A percentile compares a stretch with the other conserved stretches of the same genome.
These are phyloP conservation scores for Collybia nuda DNA, from an alignment of 768 basidiomycete species.

Conservation along the genomic window DNA sequence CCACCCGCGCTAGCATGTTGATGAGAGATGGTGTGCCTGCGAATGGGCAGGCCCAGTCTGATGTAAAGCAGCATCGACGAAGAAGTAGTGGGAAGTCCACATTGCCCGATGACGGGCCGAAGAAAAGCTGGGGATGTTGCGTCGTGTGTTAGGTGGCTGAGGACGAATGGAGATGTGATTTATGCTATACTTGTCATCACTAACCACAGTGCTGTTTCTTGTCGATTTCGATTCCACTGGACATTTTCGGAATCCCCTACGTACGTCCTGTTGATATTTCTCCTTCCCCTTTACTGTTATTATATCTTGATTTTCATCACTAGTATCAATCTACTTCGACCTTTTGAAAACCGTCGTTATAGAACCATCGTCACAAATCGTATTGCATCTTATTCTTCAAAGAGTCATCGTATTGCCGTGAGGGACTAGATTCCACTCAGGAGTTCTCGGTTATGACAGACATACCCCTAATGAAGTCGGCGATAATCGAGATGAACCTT, in stretches of 20 bases:
- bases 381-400: too few relatives aligned
- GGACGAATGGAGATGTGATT: neutral
- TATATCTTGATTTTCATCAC: slow-evolving; percentile 23
- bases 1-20: slow-evolving; percentile 94
- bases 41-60: slow-evolving; percentile 34
- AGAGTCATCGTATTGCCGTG: too few relatives aligned
- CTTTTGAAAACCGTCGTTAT: slow-evolving; percentile 3
- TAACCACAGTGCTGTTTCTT: neutral
- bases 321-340: slow-evolving; percentile 18
- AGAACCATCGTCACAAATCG: too few relatives aligned
- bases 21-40: slow-evolving; percentile 82
- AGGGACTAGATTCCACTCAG: too few relatives aligned
- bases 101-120: slow-evolving; percentile 42
- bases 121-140: slow-evolving; percentile 67
- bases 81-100: slow-evolving; percentile 49
- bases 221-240: slow-evolving; percentile 15
- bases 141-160: slow-evolving; percentile 52
- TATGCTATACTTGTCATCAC: neutral
- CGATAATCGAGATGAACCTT: too few relatives aligned
- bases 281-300: slow-evolving; percentile 14
- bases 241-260: slow-evolving; percentile 20
- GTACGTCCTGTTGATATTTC: slow-evolving; percentile 24
- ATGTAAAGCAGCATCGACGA: slow-evolving; percentile 46
- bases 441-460: too few relatives aligned
- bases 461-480: too few relatives aligned